Evolutionary conservation across 805 yeast genomes (phyloP).

Genomic region (Candida ficus): DNA sequence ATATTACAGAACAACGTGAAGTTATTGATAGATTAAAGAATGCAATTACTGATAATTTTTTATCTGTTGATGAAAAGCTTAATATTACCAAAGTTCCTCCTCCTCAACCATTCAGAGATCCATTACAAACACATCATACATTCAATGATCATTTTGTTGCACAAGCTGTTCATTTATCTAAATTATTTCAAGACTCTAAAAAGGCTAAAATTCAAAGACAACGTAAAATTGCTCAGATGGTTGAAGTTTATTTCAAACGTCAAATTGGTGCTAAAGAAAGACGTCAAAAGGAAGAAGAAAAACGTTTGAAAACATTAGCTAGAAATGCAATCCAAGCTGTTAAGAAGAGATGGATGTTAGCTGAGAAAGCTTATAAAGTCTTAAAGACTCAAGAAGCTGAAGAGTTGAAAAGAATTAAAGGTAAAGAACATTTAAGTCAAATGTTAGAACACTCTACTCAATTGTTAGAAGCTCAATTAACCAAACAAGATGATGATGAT

Average conservation of each 20-base stretch:
- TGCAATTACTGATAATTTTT: constrained; percentile 40
- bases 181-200: constrained; percentile 60
- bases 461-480: constrained; percentile 78
- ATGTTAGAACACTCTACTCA: constrained; percentile 91
- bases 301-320: constrained; percentile 64
- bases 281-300: constrained; percentile 68
- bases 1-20: constrained; percentile 46
- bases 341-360: constrained; percentile 84
- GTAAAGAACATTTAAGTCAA: constrained; percentile 81
- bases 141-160: constrained; percentile 69
- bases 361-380: constrained; percentile 72
- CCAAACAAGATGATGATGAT: constrained; percentile 30
- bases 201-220: constrained; percentile 62
- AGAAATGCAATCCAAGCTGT: constrained; percentile 79
- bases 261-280: constrained; percentile 87
- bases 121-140: constrained; percentile 42
- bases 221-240: constrained; percentile 69
- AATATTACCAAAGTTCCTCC: constrained; percentile 34
- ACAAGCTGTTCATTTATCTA: constrained; percentile 71
- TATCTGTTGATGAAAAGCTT: constrained; percentile 41
- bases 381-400: constrained; percentile 75
- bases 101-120: constrained; percentile 41
- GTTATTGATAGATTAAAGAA: constrained; percentile 39
- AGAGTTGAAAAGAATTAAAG: constrained; percentile 71
- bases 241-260: constrained; percentile 83